A percentile compares a stretch with the other conserved stretches of the same genome.
phyloP scores from a whole-genome alignment of 257 asterid species.

The Handroanthus guayacan region DNA sequence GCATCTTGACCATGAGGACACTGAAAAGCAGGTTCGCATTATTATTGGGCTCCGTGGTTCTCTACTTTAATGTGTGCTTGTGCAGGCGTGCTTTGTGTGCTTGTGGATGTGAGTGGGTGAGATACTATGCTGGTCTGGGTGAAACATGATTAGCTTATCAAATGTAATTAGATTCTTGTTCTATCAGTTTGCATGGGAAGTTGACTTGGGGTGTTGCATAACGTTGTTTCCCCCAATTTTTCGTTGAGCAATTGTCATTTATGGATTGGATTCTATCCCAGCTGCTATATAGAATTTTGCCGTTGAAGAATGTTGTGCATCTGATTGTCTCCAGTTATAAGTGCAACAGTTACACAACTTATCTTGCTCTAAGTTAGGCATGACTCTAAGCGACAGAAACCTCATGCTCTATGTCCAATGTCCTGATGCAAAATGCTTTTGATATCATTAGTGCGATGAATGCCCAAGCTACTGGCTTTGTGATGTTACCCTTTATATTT shows the following conservation, averaged over 20 bases:
- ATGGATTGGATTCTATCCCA: neutral
- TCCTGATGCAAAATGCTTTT: neutral
- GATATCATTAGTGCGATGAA: neutral
- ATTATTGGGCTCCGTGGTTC: neutral
- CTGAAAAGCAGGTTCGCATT: conserved; percentile 84
- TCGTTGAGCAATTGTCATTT: neutral
- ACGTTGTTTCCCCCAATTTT: neutral
- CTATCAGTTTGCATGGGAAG: neutral
- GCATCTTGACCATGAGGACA: conserved; percentile 98
- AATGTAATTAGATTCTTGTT: neutral
- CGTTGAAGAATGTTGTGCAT: neutral
- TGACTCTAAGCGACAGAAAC: neutral
- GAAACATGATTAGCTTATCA: neutral
- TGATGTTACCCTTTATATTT: conserved; percentile 7
- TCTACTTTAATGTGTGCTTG: neutral
- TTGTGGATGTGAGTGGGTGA: neutral
- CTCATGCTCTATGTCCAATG: neutral
- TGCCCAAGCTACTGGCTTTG: conserved; percentile 1
- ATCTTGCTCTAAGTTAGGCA: neutral
- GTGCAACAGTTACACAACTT: neutral
- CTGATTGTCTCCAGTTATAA: neutral
- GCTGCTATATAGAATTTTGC: neutral
- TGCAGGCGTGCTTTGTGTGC: neutral
- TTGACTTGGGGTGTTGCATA: neutral
- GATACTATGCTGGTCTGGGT: neutral